Percentiles rank a stretch among this genome's conserved stretches.
These are phyloP conservation scores for Collybia nuda DNA, from an alignment of 768 basidiomycete genomes.

Conservation along the genomic window DNA sequence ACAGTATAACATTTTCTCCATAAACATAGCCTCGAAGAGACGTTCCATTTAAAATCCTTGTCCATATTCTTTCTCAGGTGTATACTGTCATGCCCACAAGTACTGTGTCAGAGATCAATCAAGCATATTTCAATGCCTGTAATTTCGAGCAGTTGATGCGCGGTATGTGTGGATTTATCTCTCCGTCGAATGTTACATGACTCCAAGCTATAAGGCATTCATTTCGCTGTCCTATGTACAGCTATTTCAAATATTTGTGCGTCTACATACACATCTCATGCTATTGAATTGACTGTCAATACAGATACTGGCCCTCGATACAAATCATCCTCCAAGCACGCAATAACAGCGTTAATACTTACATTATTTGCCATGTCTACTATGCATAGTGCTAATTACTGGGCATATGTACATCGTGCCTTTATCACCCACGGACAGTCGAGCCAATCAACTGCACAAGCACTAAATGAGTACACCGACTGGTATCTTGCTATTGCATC, in stretches of 20 bases:
- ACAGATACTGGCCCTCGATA: slow-evolving; percentile 11
- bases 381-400: slow-evolving; percentile 13
- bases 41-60: no score
- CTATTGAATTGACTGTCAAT: not conserved
- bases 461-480: slow-evolving; percentile 11
- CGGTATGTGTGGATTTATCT: not conserved
- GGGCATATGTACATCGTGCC: slow-evolving; percentile 14
- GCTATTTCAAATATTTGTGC: slow-evolving; percentile 14
- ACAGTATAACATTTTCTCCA: no score
- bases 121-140: slow-evolving; percentile 16
- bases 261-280: not conserved
- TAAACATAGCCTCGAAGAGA: no score
- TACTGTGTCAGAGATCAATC: slow-evolving; percentile 11
- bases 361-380: slow-evolving; percentile 16
- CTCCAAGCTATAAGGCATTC: slow-evolving; percentile 5
- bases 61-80: no score
- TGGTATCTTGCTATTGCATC: slow-evolving; percentile 13
- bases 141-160: slow-evolving; percentile 18
- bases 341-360: slow-evolving; percentile 12
- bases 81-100: not conserved
- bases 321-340: slow-evolving; percentile 6
- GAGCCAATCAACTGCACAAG: slow-evolving; percentile 10
- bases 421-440: slow-evolving; percentile 13
- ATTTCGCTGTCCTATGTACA: slow-evolving; percentile 11
- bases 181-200: not conserved